A percentile compares a stretch with the other conserved stretches of the same genome.
Conservation (phyloP, 345 rosid species). For the Acer saccharum region DNA sequence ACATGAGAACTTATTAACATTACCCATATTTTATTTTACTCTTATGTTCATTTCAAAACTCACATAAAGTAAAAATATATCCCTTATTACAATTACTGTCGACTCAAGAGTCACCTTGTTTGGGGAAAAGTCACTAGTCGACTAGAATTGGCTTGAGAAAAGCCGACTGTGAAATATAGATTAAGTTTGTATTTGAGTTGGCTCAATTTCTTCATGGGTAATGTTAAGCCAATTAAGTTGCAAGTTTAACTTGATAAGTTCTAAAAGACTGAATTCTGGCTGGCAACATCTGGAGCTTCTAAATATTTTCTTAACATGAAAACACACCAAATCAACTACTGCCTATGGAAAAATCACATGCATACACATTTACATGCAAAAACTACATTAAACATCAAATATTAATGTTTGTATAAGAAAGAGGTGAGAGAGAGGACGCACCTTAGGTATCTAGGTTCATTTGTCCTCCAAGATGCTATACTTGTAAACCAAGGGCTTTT, state of each 20-base stretch:
- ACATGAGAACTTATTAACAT: not conserved
- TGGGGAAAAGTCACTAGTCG: not conserved
- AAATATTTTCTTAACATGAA: not conserved
- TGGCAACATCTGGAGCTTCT: not conserved
- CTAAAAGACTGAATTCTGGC: not conserved
- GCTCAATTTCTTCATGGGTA: not conserved
- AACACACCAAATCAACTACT: not conserved
- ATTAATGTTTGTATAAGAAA: not conserved
- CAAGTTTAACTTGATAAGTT: not conserved
- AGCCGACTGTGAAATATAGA: not conserved
- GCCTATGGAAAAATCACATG: not conserved
- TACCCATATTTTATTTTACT: not conserved
- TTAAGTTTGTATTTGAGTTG: not conserved
- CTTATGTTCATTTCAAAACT: not conserved
- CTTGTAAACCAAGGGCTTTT: not conserved
- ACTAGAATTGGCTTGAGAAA: not conserved
- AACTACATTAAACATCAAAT: not conserved
- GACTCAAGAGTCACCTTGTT: not conserved
- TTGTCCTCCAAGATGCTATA: constrained; percentile 1
- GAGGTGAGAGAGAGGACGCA: constrained; percentile 14
- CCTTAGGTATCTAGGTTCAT: constrained; percentile 11
- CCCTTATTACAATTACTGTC: not conserved
- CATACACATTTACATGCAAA: not conserved
- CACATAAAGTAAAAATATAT: not conserved
- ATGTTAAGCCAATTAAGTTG: not conserved